phyloP scores from a whole-genome alignment of 129 eudicot genomes.

The Rutidosis leptorrhynchoides region DNA sequence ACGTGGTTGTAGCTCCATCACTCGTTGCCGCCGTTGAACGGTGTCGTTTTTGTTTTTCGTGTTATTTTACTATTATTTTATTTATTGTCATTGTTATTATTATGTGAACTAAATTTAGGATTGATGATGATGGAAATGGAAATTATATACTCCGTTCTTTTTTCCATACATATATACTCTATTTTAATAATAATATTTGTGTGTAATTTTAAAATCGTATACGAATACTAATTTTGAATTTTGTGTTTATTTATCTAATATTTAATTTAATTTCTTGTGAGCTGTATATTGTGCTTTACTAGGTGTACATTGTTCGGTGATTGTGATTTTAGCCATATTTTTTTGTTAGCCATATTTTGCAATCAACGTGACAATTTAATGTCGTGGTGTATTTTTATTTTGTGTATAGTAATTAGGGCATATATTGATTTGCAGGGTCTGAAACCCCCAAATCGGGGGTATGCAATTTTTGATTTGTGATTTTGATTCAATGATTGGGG shows the following conservation, averaged over 20 bases:
- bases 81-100: slow-evolving; percentile 11
- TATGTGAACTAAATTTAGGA: slow-evolving; percentile 22
- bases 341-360: too few relatives aligned
- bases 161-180: slow-evolving; percentile 15
- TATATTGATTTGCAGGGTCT: background rate
- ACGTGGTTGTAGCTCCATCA: slow-evolving; percentile 60
- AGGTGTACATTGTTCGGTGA: slow-evolving; percentile 5
- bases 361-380: background rate
- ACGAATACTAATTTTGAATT: background rate
- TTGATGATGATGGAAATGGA: slow-evolving; percentile 17
- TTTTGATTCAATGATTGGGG: slow-evolving; percentile 20
- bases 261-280: background rate
- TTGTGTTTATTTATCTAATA: too few relatives aligned
- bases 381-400: background rate
- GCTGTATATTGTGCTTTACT: slow-evolving; percentile 1
- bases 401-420: slow-evolving; percentile 17
- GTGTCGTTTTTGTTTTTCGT: background rate
- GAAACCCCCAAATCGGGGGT: slow-evolving; percentile 24
- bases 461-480: background rate
- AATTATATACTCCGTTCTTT: slow-evolving; percentile 24
- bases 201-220: background rate
- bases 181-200: slow-evolving; percentile 17
- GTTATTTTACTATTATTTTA: too few relatives aligned
- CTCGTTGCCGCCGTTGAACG: slow-evolving; percentile 56
- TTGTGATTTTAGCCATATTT: background rate